A percentile compares a stretch with the other conserved stretches of the same genome.
phyloP scores from a whole-genome alignment of 1,284 basidiomycete species.

The Puccinia horiana region DNA sequence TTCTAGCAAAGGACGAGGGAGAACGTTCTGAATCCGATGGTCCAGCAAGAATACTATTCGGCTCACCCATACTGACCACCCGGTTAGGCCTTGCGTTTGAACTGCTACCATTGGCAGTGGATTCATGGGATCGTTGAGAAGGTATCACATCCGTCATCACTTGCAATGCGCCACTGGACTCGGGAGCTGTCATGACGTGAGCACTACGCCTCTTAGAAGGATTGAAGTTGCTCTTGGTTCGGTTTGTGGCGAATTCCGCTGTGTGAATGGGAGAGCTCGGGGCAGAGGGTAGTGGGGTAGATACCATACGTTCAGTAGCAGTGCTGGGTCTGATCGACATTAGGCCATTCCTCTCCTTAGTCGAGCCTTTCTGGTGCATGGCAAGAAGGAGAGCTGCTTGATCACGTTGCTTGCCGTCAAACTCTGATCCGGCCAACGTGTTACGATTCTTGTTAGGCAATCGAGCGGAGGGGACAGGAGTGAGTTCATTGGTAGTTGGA shows the following conservation, averaged over 20 bases:
- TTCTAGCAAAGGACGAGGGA: slow-evolving; percentile 53
- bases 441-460: slow-evolving; percentile 24
- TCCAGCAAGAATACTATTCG: slow-evolving; percentile 53
- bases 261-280: slow-evolving; percentile 11
- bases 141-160: slow-evolving; percentile 10
- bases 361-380: slow-evolving; percentile 45
- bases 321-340: slow-evolving; percentile 35
- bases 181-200: slow-evolving; percentile 38
- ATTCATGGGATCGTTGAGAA: not conserved
- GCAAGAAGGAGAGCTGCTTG: slow-evolving; percentile 7
- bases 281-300: slow-evolving; percentile 11
- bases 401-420: slow-evolving; percentile 4
- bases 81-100: slow-evolving; percentile 65
- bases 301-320: slow-evolving; percentile 30
- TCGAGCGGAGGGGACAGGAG: not conserved
- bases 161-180: slow-evolving; percentile 13
- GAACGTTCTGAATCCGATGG: slow-evolving; percentile 54
- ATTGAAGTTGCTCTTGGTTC: not conserved
- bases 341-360: slow-evolving; percentile 38
- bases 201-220: slow-evolving; percentile 30
- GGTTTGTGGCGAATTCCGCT: not conserved
- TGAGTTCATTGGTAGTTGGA: not conserved
- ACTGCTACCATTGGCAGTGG: not conserved
- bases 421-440: slow-evolving; percentile 37
- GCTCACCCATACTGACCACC: slow-evolving; percentile 53